Base-by-base conservation (phyloP, 129 eudicot species). In the Arctium lappa region DNA sequence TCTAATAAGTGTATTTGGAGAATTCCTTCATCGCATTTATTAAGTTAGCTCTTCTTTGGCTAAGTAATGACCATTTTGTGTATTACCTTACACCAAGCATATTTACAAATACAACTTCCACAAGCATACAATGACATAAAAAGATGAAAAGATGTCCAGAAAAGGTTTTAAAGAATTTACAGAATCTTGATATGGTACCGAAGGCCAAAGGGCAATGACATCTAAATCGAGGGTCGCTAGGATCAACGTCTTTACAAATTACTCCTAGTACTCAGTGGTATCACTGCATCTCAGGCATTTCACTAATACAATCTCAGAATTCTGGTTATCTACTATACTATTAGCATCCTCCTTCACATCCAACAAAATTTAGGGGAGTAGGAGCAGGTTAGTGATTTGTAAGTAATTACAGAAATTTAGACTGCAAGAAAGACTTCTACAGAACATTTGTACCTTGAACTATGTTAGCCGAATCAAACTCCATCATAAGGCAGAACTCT, bases 401-500 rank as follows among this genome's bases (percentile, higher is more conserved):
- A 73, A 9, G 7, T 44, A 81, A 8, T 29, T 60, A 62, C 4
- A 33, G 29, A 31, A 68, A 42, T 37, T 1, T 39, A 71, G 56
- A 42, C 13, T 39, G 6, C 42, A 79, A 38, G 36, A 31, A 34
- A 27, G 69, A 70, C 42, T 42, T 30, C 6, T 5, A 65, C 32
- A 32, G 15, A 60, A 11, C 32, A 46, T 44, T 6, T 76, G 72
- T 85, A 85, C 87, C 87, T 2, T 74, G 31, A 69, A 36, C 37
- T 34, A 63, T 27, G 69, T 75, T 80, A 71, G 72, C 81, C 9
- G 84, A 80, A 68, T 68, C 56, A 33, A 42, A 66, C 80, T 84
- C 88, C 88, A 85, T 85, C 37, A 77, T 62, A 30, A 69, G 42
- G 71, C 69, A 63, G 75, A 83, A 48, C 5, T 60, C 65, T 39